These are phyloP conservation scores for Dactylellina drechsleri DNA, from an alignment of 2,329 filamentous ascomycete species.

Conservation along the genomic window DNA sequence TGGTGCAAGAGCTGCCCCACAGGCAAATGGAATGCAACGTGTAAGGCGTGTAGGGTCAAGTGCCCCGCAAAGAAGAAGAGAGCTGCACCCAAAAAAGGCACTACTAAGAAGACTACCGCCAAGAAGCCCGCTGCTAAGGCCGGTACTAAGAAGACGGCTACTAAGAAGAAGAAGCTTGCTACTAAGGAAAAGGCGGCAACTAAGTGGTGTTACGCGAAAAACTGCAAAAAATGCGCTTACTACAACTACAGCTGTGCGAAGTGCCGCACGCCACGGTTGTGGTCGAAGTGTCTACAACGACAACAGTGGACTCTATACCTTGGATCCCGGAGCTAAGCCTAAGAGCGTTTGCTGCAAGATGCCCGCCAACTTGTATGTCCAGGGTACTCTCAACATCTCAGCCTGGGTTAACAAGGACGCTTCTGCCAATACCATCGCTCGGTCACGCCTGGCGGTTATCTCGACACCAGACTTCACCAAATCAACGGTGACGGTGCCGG, in stretches of 20 bases:
- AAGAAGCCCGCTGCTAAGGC: slow-evolving; percentile 1
- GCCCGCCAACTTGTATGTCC: slow-evolving; percentile 2
- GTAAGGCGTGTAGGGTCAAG: neutral
- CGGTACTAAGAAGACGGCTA: neutral
- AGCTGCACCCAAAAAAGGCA: neutral
- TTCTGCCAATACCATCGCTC: slow-evolving; percentile 62
- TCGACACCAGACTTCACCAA: slow-evolving; percentile 68
- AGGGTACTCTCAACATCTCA: slow-evolving; percentile 12
- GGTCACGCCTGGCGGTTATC: slow-evolving; percentile 64
- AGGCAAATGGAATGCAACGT: neutral
- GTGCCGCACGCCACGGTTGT: slow-evolving; percentile 15
- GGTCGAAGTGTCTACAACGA: slow-evolving; percentile 27
- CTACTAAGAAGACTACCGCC: neutral
- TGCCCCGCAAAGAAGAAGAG: slow-evolving; percentile 13
- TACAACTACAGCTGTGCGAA: slow-evolving; percentile 17
- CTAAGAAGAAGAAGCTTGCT: neutral
- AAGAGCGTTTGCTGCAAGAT: slow-evolving; percentile 62
- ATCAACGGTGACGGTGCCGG: slow-evolving; percentile 69
- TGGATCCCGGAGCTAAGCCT: slow-evolving; percentile 66
- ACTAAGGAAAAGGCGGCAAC: neutral
- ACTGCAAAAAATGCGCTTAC: slow-evolving; percentile 28
- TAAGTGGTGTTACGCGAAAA: slow-evolving; percentile 13
- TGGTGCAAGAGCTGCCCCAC: slow-evolving; percentile 26
- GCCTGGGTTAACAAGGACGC: slow-evolving; percentile 12
- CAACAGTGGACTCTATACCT: slow-evolving; percentile 1